phyloP scores from a whole-genome alignment of 176 grass and related monocot genomes.

The Paspalum vaginatum region DNA sequence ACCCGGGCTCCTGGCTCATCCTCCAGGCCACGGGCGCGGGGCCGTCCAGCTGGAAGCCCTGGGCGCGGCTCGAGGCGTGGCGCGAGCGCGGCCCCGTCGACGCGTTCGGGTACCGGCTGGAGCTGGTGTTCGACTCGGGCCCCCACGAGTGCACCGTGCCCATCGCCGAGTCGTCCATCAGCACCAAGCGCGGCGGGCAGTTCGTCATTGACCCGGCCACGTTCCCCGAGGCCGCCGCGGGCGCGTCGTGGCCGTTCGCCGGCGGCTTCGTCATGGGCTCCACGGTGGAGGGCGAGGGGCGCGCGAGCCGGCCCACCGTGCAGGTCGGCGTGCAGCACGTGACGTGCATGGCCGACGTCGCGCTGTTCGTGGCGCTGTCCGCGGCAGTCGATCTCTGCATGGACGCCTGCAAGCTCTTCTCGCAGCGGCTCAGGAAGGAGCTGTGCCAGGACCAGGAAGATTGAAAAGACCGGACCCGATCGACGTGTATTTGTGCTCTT shows the following conservation, averaged over 20 bases:
- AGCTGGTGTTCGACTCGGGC: conserved; percentile 76
- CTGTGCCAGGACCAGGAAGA: conserved; percentile 74
- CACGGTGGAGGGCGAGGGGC: conserved; percentile 78
- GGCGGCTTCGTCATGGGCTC: conserved; percentile 92
- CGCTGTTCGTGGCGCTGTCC: conserved; percentile 81
- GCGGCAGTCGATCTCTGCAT: conserved; percentile 87
- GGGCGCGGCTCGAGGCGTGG: conserved; percentile 96
- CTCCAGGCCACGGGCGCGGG: conserved; percentile 66
- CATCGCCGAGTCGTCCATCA: conserved; percentile 72
- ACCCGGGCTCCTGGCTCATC: conserved; percentile 92
- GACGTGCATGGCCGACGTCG: conserved; percentile 79
- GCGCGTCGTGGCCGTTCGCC: conserved; percentile 52
- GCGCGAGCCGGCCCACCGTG: conserved; percentile 72
- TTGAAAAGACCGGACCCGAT: neutral
- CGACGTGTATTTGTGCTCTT: conserved; percentile 19
- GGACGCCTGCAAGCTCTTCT: conserved; percentile 94
- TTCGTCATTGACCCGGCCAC: conserved; percentile 72
- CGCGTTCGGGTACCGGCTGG: conserved; percentile 79
- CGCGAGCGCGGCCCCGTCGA: conserved; percentile 85
- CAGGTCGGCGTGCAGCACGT: conserved; percentile 91
- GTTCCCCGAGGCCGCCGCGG: conserved; percentile 35
- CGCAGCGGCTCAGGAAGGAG: conserved; percentile 80
- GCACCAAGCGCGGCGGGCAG: conserved; percentile 72
- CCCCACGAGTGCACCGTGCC: conserved; percentile 52
- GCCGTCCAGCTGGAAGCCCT: conserved; percentile 82